Evolutionary conservation across 306 rosid genomes (phyloP), one percentile per base, ranked within the genome.

Genomic region (Gastrolobium villosum): DNA sequence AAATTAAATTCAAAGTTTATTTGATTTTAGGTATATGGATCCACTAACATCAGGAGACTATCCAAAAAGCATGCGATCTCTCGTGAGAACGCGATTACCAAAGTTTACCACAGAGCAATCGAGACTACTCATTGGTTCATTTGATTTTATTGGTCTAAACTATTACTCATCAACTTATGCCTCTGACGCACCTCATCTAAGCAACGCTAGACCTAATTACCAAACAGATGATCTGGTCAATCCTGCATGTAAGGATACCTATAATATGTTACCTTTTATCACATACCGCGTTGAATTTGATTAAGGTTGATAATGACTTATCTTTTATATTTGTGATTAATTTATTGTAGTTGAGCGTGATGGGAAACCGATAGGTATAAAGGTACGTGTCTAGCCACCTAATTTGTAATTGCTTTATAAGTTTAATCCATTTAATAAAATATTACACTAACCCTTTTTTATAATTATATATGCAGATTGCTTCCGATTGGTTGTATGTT

Each of bases 141-240:
- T 81, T 10, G 92, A 90, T 66, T 88, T 90, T 68, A 43, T 90
- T 52, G 93, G 92, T 6, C 36, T 90, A 3, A 90, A 90, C 61
- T 87, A 88, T 70, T 88, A 90, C 78, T 76, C 87, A 3, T 5
- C 88, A 5, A 73, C 74, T 3, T 90, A 83, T 56, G 86, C 85
- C 10, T 28, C 78, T 26, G 15, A 87, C 39, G 37, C 15, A n/a
- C 84, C 83, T 4, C 45, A 15, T 3, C 66, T 40, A 3, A 69
- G 69, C 11, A 44, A 65, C 43, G 76, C n/a, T 6, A 46, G 35
- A 1, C 39, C 72, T 3, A 86, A 54, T 80, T 88, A 79, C 35
- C 0, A 59, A 0, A 64, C 3, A 78, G 96, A 87, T 44, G 4
- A 79, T 44, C 81, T 40, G 3, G 84, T 57, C 6, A 55, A 15